Evolutionary conservation across 2,329 filamentous ascomycete genomes (phyloP), one percentile per base, ranked within the genome.

Genomic region (Magnaporthales sp.): DNA sequence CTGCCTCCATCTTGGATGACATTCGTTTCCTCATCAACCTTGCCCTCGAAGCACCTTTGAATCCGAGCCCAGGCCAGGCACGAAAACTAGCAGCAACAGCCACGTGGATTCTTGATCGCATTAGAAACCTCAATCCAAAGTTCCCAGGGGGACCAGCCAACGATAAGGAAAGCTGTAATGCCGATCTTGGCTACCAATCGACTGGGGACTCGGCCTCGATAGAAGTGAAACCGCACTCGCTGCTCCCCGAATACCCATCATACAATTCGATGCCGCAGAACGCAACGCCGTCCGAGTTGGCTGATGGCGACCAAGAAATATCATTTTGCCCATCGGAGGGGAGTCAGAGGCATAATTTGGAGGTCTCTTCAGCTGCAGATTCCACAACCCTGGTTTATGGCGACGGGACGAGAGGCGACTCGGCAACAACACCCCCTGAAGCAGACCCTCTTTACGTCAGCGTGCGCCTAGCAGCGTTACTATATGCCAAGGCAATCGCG

Each of bases 1-100:
- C 81, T 1, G 81, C 82, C 4, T 76, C 78, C 30, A 81, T 85
- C 63, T 77, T 86, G 1, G 83, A 85, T 65, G 79, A 82, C 58
- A 78, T 84, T 72, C 78, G 81, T 4, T 78, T 78, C 26, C 73
- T 85, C 1, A 74, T 83, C 26, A 71, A 75, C 24, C 72, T 77
- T 2, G 77, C 83, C 0, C 68, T 82, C 6, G 71, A 74, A 0
- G 70, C 83, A 13, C 76, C 80, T 0, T 67, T 71, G 2, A 51
- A 74, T 0, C 69, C 79, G 2, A 74, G 75, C 0, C 46, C 27
- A 27, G 64, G 26, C 4, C 75, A 81, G 27, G 69, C 79, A 2
- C 72, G 77, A 11, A 76, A 77, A 54, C 72, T 84, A 0, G 70
- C 72, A 19, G 72, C 73, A 0, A 77, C 77, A 0, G 78, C 81